Evolutionary conservation across 2,329 filamentous ascomycete species (phyloP).

Genomic region (Gaeumannomyces tritici): DNA sequence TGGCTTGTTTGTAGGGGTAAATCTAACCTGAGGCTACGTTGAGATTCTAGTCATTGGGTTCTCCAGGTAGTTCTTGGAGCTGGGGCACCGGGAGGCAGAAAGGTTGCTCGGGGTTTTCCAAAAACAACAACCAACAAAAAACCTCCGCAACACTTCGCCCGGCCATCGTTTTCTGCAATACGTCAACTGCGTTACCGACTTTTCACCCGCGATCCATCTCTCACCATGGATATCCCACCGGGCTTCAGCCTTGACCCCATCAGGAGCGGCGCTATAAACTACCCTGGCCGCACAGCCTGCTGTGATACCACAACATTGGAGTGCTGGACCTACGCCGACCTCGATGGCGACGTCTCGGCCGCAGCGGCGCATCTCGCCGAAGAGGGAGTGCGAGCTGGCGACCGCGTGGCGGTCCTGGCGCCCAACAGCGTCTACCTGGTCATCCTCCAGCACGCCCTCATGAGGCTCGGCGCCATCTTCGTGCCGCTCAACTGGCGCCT

Average conservation of each 20-base stretch:
- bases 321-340: conserved; percentile 3
- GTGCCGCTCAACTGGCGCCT: conserved; percentile 8
- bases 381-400: neutral
- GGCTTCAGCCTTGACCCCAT: too few relatives aligned
- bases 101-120: too few relatives aligned
- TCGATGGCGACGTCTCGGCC: conserved; percentile 3
- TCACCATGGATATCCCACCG: neutral
- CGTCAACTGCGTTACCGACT: too few relatives aligned
- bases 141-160: too few relatives aligned
- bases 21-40: too few relatives aligned
- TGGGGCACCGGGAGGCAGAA: too few relatives aligned
- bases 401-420: conserved; percentile 4
- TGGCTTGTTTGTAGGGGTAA: too few relatives aligned
- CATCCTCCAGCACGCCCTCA: conserved; percentile 5
- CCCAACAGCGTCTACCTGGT: conserved; percentile 5
- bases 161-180: too few relatives aligned
- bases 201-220: too few relatives aligned
- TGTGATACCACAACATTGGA: neutral
- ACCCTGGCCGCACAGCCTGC: neutral
- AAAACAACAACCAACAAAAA: too few relatives aligned
- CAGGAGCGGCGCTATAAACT: neutral
- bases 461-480: conserved; percentile 5
- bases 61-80: too few relatives aligned
- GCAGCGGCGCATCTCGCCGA: neutral
- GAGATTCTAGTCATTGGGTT: too few relatives aligned